A percentile compares a stretch with the other conserved stretches of the same genome.
phyloP scores from a whole-genome alignment of 2,329 filamentous ascomycete species.

The Phialophora chinensis region DNA sequence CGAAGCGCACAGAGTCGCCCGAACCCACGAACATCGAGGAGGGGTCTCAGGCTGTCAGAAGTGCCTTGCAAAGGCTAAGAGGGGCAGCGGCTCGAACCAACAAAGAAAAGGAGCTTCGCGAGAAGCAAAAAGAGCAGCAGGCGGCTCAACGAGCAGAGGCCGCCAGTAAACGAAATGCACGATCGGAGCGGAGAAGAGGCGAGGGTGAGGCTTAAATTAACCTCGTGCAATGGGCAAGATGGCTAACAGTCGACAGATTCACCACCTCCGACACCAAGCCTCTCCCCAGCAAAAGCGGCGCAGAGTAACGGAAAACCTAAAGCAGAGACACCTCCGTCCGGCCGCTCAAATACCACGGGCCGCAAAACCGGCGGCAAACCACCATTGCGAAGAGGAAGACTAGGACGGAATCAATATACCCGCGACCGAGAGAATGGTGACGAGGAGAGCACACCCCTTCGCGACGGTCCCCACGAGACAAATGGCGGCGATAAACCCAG shows the following conservation, averaged over 20 bases:
- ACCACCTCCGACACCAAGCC: constrained; percentile 69
- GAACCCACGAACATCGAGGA: constrained; percentile 67
- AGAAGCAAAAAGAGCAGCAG: constrained; percentile 71
- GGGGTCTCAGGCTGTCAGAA: constrained; percentile 50
- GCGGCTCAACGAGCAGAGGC: constrained; percentile 71
- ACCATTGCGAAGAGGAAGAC: constrained; percentile 69
- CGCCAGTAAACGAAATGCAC: constrained; percentile 78
- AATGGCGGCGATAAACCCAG: constrained; percentile 24
- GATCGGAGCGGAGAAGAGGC: constrained; percentile 77
- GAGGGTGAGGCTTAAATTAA: constrained; percentile 65
- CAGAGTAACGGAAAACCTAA: constrained; percentile 50
- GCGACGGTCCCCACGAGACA: constrained; percentile 41
- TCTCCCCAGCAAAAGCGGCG: constrained; percentile 57
- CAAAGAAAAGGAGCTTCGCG: constrained; percentile 55
- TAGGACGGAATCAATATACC: constrained; percentile 81
- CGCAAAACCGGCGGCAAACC: constrained; percentile 67
- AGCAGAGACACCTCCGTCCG: constrained; percentile 50
- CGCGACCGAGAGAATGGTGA: constrained; percentile 70
- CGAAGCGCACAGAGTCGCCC: constrained; percentile 53
- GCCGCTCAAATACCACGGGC: constrained; percentile 55
- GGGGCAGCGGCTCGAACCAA: constrained; percentile 61
- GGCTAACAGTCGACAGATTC: constrained; percentile 61
- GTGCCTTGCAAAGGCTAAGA: constrained; percentile 58
- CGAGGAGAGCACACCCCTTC: constrained; percentile 45
- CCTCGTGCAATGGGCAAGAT: neutral